phyloP scores from a whole-genome alignment of 441 rosid genomes.

The Theobroma grandiflorum region DNA sequence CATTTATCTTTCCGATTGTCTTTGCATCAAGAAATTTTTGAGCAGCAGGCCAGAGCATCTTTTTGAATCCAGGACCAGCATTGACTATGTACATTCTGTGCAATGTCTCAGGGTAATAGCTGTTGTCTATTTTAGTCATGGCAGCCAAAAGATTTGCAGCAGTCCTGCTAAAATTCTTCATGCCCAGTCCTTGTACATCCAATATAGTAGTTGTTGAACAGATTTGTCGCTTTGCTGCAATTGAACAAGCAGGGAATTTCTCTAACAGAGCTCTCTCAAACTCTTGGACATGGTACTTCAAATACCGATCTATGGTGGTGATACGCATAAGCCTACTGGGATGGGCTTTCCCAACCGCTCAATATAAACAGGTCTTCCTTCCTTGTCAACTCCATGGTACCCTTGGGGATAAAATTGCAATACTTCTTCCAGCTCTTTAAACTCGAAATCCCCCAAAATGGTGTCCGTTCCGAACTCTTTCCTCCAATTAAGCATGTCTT shows the following conservation, averaged over 20 bases:
- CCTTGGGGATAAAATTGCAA: constrained; percentile 95
- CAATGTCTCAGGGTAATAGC: constrained; percentile 96
- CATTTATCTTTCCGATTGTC: constrained; percentile 90
- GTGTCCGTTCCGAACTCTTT: constrained; percentile 88
- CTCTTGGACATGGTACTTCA: constrained; percentile 96
- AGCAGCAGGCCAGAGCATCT: constrained; percentile 98
- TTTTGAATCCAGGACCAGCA: constrained; percentile 96
- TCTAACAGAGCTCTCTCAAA: constrained; percentile 87
- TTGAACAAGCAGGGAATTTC: constrained; percentile 94
- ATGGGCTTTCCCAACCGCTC: constrained; percentile 94
- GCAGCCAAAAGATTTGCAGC: constrained; percentile 86
- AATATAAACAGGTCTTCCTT: constrained; percentile 94
- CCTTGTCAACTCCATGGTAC: constrained; percentile 96
- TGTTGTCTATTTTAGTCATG: constrained; percentile 82
- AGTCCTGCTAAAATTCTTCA: constrained; percentile 86
- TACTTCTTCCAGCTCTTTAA: constrained; percentile 92
- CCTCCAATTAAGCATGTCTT: constrained; percentile 97
- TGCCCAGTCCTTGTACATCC: constrained; percentile 94
- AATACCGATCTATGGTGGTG: constrained; percentile 77
- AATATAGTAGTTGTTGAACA: constrained; percentile 85
- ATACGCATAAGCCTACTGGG: constrained; percentile 88
- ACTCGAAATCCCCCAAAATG: constrained; percentile 89
- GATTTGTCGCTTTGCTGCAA: constrained; percentile 85
- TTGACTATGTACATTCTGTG: constrained; percentile 90
- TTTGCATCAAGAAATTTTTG: constrained; percentile 92